Evolutionary conservation across 129 eudicot species (phyloP), one percentile per base, ranked within the genome.

Genomic region (Flaveria linearis): DNA sequence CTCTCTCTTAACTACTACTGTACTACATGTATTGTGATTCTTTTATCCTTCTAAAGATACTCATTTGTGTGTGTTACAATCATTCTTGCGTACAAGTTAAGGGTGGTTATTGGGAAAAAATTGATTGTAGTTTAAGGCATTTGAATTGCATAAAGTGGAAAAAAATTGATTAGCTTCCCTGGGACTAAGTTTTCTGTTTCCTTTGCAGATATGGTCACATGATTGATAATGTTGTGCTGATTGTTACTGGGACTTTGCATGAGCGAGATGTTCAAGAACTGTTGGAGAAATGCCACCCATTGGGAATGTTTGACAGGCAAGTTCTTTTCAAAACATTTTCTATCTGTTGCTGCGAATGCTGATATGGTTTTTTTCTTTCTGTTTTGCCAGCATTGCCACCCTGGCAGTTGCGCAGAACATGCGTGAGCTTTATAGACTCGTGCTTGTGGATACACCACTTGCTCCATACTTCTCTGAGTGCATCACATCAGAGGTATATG

Each of bases 401-500:
- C 85, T 93, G 76, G 97, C 98, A 30, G 98, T 93, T 36, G 97
- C 98, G 41, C 98, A 93, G 84, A 93, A 93, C 53, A 93, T 93
- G 98, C 90, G 98, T 64, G 98, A 93, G 84, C 93, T 93, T 33
- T 93, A 93, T 82, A 93, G 98, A 74, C 84, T 93, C 46, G 98
- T 93, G 75, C 98, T 93, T 60, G 98, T 93, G 73, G 98, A 93
- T 81, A 91, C 98, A 16, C 98, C 97, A 36, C 82, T 93, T 75
- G 98, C 98, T 69, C 98, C 97, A 57, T 93, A 93, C 88, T 93
- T 93, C 82, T 93, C 98, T 17, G 98, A 93, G 84, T 93, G 98
- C 84, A 90, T 93, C 75, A 93, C 97, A 49, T 93, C 98, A 6
- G 98, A 93, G 98, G 98, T 93, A 88, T 68, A 80, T 42, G 50